Base-by-base conservation (phyloP, 176 grass and related monocot species). In the Neostapfia colusana region DNA sequence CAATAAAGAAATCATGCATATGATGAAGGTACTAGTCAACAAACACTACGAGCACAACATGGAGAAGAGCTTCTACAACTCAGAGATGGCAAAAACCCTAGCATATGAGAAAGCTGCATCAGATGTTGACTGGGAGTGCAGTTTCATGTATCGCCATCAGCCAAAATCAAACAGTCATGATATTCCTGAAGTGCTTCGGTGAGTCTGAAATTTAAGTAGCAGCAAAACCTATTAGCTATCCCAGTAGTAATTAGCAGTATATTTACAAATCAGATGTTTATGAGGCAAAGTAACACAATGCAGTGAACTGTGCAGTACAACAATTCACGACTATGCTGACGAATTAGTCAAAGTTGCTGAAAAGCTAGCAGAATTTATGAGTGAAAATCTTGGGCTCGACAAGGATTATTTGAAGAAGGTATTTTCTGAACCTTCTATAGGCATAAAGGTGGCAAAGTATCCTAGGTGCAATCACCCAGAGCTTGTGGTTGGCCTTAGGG, bases 121-220 rank as follows among this genome's bases (percentile, higher is more conserved):
- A 21, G 50, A 86, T 88, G 83, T 83, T 63, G 90, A 92, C n/a
- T 92, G 90, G 86, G 90, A 92, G 37, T 85, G 90, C 83, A 83
- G 82, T 68, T 92, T 92, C 75, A 88, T 92, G 86, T 92, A 88
- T 63, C 70, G 5, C 64, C 86, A 88, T 83, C 86, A 88, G 86
- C 90, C 90, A 50, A 57, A 88, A 70, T 77, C 68, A 42, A 92
- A 88, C 75, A 56, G 67, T 37, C 20, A 83, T 56, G 83, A 92
- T 57, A 80, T 88, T 83, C 90, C 90, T 37, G 35, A 85, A 72
- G 49, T 62, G 2, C 39, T 86, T 67, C 66, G 83, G 90, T 92
- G 57, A 79, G 90, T 87, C 26, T 41, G 7, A 53, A 59, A 26
- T 49, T 50, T 70, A 61, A 43, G 59, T 55, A 71, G 15, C 14